phyloP scores from a whole-genome alignment of 2,329 filamentous ascomycete genomes.

The Lachnellula willkommii region DNA sequence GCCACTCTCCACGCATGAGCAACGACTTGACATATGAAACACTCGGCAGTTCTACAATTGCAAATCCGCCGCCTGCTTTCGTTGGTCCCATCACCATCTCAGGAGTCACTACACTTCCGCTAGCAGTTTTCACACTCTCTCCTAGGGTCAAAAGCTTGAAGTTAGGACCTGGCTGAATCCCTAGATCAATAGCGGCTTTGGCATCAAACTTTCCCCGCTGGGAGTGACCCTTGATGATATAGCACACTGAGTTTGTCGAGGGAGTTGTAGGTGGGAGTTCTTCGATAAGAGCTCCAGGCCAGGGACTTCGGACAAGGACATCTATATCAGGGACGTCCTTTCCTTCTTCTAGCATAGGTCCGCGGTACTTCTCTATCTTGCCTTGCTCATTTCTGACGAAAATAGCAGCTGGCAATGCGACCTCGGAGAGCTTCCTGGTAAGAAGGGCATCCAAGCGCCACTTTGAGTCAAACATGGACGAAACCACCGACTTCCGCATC shows the following conservation, averaged over 20 bases:
- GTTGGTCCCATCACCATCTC: slow-evolving; percentile 76
- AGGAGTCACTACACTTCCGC: slow-evolving; percentile 68
- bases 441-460: slow-evolving; percentile 69
- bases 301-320: slow-evolving; percentile 70
- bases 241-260: slow-evolving; percentile 68
- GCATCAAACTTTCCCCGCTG: slow-evolving; percentile 77
- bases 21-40: slow-evolving; percentile 64
- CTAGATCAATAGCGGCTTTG: slow-evolving; percentile 56
- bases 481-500: slow-evolving; percentile 58
- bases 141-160: slow-evolving; percentile 60
- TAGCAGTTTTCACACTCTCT: slow-evolving; percentile 53
- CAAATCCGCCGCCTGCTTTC: slow-evolving; percentile 66
- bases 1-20: slow-evolving; percentile 68
- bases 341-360: slow-evolving; percentile 54
- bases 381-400: slow-evolving; percentile 63
- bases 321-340: slow-evolving; percentile 55
- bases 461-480: slow-evolving; percentile 71
- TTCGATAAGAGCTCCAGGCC: slow-evolving; percentile 64
- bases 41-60: slow-evolving; percentile 74
- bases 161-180: slow-evolving; percentile 54
- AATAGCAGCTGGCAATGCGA: slow-evolving; percentile 62
- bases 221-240: slow-evolving; percentile 73
- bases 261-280: slow-evolving; percentile 64
- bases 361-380: slow-evolving; percentile 62
- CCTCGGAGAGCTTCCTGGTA: slow-evolving; percentile 60